Evolutionary conservation across 805 yeast genomes (phyloP), one percentile per base, ranked within the genome.

Genomic region (Saccharomycopsis sp.): DNA sequence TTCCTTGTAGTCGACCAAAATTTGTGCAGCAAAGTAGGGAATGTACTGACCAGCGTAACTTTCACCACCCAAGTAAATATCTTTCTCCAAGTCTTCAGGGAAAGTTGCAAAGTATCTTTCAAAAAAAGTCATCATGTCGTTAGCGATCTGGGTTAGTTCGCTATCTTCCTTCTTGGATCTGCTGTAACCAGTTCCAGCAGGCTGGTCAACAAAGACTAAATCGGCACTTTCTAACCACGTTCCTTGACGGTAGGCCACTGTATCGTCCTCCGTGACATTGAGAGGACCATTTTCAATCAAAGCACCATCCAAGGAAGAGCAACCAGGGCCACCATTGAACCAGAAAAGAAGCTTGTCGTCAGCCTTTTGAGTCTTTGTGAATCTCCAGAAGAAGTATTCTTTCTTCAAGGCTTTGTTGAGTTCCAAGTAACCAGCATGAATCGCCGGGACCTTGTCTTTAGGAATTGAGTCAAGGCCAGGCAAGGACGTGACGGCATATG

Each of bases 241-340:
- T 0, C 96, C 97, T 1, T 75, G 66, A 70, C 89, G 89, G 56
- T 75, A 70, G 14, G 68, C 70, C 7, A 89, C 77, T 54, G 76
- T 68, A 2, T 74, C 76, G 7, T 78, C 66, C 0, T 68, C 63
- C 63, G 74, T 72, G 18, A 90, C 78, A 56, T 97, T 76, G 50
- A 90, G 80, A 0, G 99, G 98, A 0, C 99, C 99, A 2, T 84
- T 73, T 70, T 94, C 99, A 82, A 91, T 81, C 62, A 94, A 68
- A 0, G 96, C 97, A 15, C 99, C 99, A 71, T 94, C 99, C 94
- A 92, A 83, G 0, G 97, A 91, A 1, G 97, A 91, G 70, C 99
- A 94, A 0, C 99, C 99, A 0, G 99, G 99, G 0, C 99, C 99
- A 46, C 99, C 99, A 69, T 94, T 94, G 21, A 94, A 77, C 98